Conservation (phyloP, 768 basidiomycete species). For the Crepidotus variabilis region DNA sequence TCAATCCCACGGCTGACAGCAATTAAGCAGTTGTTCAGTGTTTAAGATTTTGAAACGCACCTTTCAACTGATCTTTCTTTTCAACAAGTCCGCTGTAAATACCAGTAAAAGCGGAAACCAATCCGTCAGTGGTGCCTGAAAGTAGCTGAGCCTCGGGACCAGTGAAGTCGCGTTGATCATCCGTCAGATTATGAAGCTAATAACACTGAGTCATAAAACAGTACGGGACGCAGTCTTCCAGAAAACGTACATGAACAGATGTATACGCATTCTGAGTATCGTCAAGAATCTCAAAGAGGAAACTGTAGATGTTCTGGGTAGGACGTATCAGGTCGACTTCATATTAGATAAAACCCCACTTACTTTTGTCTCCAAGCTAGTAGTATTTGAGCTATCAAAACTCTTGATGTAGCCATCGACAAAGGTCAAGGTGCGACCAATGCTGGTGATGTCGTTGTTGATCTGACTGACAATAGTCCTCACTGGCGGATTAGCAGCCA, state of each 20-base stretch:
- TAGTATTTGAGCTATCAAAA: neutral
- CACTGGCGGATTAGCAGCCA: neutral
- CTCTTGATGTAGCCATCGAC: neutral
- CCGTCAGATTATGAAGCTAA: neutral
- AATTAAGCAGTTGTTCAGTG: neutral
- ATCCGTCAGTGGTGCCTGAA: neutral
- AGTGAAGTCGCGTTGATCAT: neutral
- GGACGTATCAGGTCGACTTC: neutral
- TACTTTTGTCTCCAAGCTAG: neutral
- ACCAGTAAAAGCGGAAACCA: neutral
- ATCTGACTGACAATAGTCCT: neutral
- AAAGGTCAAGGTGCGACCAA: neutral
- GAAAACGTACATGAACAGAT: neutral
- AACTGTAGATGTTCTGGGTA: neutral
- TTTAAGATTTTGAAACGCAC: neutral
- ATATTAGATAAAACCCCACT: neutral
- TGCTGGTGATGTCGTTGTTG: neutral
- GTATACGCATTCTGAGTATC: neutral
- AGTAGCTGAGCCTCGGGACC: neutral
- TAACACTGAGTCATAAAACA: neutral
- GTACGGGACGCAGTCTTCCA: neutral
- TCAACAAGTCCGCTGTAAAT: neutral
- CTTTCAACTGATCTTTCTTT: neutral
- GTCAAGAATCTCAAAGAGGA: neutral
- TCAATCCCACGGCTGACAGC: neutral